Percentiles rank a stretch among this genome's conserved stretches.
Evolutionary conservation across 2,329 filamentous ascomycete species (phyloP).

Genomic region (Bipolaris victoriae): DNA sequence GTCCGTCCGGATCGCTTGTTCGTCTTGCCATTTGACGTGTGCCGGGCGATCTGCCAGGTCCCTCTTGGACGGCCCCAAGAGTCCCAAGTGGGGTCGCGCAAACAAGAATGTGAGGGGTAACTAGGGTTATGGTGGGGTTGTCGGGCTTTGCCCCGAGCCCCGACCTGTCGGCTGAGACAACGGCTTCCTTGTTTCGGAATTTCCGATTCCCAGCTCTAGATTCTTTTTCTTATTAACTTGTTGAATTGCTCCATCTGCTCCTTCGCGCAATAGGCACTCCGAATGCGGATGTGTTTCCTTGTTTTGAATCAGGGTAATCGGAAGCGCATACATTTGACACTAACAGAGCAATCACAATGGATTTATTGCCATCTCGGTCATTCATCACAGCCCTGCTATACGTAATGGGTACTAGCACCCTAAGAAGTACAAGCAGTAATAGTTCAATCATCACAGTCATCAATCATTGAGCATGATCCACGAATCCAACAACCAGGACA

Average conservation of each 20-base stretch:
- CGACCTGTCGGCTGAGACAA: slow-evolving; percentile 2
- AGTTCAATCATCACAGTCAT: background rate
- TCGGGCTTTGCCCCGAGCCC: slow-evolving; percentile 5
- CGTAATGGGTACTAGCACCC: background rate
- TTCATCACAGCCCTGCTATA: too few relatives aligned
- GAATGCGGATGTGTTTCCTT: background rate
- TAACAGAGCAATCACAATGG: background rate
- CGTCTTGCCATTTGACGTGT: slow-evolving; percentile 10
- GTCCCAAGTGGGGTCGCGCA: slow-evolving; percentile 8
- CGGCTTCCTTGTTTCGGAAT: slow-evolving; percentile 7
- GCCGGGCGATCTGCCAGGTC: slow-evolving; percentile 1
- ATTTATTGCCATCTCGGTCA: background rate
- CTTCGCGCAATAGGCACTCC: background rate
- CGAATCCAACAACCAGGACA: background rate
- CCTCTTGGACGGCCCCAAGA: slow-evolving; percentile 1
- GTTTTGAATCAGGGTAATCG: background rate
- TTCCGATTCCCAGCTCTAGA: slow-evolving; percentile 1
- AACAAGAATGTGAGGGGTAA: slow-evolving; percentile 13
- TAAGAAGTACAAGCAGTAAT: background rate
- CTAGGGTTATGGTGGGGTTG: slow-evolving; percentile 9
- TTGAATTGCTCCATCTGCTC: background rate
- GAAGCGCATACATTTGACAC: background rate
- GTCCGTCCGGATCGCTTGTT: background rate
- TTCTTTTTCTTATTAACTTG: background rate
- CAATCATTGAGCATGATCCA: background rate